Conservation (phyloP, 2,329 filamentous ascomycete species). For the Claviceps lovelessii region DNA sequence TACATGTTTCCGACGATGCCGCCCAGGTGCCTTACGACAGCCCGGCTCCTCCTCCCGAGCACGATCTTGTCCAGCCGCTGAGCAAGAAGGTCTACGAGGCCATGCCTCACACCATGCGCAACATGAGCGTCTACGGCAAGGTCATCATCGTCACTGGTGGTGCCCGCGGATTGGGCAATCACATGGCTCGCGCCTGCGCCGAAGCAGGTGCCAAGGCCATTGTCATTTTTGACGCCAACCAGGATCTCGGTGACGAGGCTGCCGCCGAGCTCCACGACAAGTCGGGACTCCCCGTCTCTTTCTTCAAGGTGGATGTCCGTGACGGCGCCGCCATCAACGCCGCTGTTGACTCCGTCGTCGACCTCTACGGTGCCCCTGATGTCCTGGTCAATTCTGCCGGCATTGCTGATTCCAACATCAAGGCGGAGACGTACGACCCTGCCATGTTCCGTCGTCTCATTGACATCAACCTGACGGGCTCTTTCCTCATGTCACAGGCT, state of each 20-base stretch:
- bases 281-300: conserved; percentile 58
- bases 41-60: conserved; percentile 24
- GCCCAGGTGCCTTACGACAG: conserved; percentile 29
- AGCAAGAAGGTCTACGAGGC: conserved; percentile 37
- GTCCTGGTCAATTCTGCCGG: conserved; percentile 69
- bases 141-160: conserved; percentile 61
- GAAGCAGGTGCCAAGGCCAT: conserved; percentile 63
- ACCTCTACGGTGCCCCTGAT: conserved; percentile 54
- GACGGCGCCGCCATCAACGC: conserved; percentile 55
- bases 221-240: conserved; percentile 63
- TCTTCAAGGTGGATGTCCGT: conserved; percentile 68
- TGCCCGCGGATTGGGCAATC: conserved; percentile 62
- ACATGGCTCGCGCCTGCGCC: conserved; percentile 64
- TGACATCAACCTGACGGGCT: conserved; percentile 70
- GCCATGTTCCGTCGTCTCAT: conserved; percentile 66
- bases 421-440: conserved; percentile 61
- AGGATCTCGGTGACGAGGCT: conserved; percentile 56
- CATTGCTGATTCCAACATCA: conserved; percentile 73
- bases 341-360: conserved; percentile 50
- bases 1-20: conserved; percentile 32
- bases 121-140: conserved; percentile 56
- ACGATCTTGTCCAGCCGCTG: conserved; percentile 37
- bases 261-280: conserved; percentile 56
- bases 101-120: conserved; percentile 52
- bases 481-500: conserved; percentile 64